Evolutionary conservation across 768 basidiomycete genomes (phyloP), one percentile per base, ranked within the genome.

Genomic region (Pleurotus sapidus): DNA sequence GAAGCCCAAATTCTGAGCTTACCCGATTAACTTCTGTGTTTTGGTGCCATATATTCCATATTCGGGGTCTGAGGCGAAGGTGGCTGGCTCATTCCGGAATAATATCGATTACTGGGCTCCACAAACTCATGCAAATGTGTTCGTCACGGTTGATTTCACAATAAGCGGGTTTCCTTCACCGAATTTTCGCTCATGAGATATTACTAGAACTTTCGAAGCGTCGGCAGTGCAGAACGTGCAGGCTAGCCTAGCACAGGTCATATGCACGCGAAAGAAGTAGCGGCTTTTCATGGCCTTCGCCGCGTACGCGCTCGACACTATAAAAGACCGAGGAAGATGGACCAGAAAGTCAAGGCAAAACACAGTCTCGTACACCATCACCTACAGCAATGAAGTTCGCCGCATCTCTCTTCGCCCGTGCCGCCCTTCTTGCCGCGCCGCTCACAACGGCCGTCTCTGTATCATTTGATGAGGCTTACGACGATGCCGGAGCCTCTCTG

Each of bases 401-500:
- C 55, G 59, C 58, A 53, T 34, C 51, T 18, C n/a, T 54, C 39
- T 43, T 54, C 51, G 38, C 51, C 15, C n/a, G 37, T 30, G n/a
- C 68, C 58, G 54, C 67, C 57, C 61, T 71, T 40, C 55, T 64
- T n/a, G 53, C 65, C 18, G 55, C 66, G 25, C 63, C 67, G 53
- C 38, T 68, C 24, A 63, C 66, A 15, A 61, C 62, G 39, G 66
- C 72, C 20, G 61, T 68, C 47, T 72, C 64, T 23, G 66, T 67
- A 0, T 63, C 77, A 55, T 86, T 71, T 62, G 83, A 87, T 70
- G 40, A 69, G 15, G 54, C 68, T 3, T 88, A 84, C 67, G 88
- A 87, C 68, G 68, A 76, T 7, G 56, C 58, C 2, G 43, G 49
- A 7, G 63, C 63, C 23, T 78, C 79, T 9, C 71, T 87, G 14